Evolutionary conservation across 805 yeast genomes (phyloP).

Genomic region (Wickerhamomyces chaumierensis): DNA sequence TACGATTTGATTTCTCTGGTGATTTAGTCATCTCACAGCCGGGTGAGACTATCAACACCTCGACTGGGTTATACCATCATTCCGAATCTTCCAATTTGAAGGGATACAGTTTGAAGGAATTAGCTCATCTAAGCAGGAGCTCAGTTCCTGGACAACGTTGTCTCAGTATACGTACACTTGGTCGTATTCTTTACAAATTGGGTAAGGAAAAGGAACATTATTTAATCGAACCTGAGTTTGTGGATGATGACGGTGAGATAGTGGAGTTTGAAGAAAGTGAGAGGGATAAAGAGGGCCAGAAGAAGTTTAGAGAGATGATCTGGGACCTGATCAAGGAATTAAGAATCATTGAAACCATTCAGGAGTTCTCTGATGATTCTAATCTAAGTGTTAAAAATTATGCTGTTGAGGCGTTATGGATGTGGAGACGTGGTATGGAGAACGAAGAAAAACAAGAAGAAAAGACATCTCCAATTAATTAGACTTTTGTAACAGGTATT

Average conservation of each 20-base stretch:
- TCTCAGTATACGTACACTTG: constrained; percentile 76
- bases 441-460: constrained; percentile 23
- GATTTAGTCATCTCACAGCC: constrained; percentile 52
- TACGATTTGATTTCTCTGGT: constrained; percentile 86
- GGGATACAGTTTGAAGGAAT: constrained; percentile 81
- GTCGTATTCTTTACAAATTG: constrained; percentile 74
- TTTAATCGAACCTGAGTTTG: constrained; percentile 36
- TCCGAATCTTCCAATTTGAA: constrained; percentile 81
- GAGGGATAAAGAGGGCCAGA: constrained; percentile 19
- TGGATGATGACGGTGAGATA: constrained; percentile 16
- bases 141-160: constrained; percentile 77
- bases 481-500: no score
- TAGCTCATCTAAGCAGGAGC: constrained; percentile 70
- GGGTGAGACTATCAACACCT: constrained; percentile 34
- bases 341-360: constrained; percentile 51
- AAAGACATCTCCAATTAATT: no score
- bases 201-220: constrained; percentile 42
- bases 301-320: constrained; percentile 31
- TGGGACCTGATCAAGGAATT: constrained; percentile 64
- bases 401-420: constrained; percentile 85
- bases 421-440: constrained; percentile 66
- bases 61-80: constrained; percentile 82
- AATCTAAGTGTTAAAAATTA: constrained; percentile 71
- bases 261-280: constrained; percentile 23
- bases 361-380: constrained; percentile 58